phyloP scores from a whole-genome alignment of 2,329 filamentous ascomycete genomes.

The Colletotrichum incanum region DNA sequence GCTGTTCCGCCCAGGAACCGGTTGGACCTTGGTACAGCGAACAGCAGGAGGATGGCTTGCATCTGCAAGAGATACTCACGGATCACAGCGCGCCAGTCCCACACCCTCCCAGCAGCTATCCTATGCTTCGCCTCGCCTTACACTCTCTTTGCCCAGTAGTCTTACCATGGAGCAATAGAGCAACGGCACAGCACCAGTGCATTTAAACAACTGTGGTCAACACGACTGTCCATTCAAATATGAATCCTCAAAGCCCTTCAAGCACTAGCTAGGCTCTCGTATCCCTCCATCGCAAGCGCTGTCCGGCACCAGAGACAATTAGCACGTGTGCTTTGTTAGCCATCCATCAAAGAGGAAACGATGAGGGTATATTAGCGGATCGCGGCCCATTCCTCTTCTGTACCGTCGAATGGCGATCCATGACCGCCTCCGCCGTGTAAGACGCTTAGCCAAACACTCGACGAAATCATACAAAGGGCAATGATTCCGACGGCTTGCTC shows the following conservation, averaged over 20 bases:
- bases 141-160: not conserved
- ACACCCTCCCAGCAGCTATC: not conserved
- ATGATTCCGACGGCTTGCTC: not conserved
- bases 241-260: not conserved
- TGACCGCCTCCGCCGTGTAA: slow-evolving; percentile 1
- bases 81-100: slow-evolving; percentile 17
- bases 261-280: no score
- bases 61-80: slow-evolving; percentile 22
- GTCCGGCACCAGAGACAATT: slow-evolving; percentile 11
- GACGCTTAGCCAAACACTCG: not conserved
- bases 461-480: not conserved
- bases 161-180: not conserved
- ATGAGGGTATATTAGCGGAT: not conserved
- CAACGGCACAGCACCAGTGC: not conserved
- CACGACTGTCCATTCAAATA: not conserved
- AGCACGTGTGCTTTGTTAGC: slow-evolving; percentile 21
- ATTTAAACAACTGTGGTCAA: not conserved
- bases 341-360: slow-evolving; percentile 21
- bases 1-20: slow-evolving; percentile 12
- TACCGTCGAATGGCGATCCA: not conserved
- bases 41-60: slow-evolving; percentile 3
- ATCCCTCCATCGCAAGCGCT: not conserved
- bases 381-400: slow-evolving; percentile 17
- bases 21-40: not conserved
- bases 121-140: not conserved